These are phyloP conservation scores for Starmerella lactis-condensi DNA, from an alignment of 805 yeast genomes.

Conservation along the genomic window DNA sequence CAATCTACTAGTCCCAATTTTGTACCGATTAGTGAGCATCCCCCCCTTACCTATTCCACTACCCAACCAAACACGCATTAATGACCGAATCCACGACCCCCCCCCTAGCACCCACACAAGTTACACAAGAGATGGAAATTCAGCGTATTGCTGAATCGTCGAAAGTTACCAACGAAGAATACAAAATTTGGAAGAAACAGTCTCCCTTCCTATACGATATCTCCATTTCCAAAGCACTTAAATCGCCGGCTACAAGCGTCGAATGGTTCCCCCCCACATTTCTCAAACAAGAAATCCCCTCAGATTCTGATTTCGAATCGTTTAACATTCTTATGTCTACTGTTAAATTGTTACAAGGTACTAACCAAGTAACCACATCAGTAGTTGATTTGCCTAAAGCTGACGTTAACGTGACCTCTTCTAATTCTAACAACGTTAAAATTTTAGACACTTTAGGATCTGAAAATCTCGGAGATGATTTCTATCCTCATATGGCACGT, in stretches of 20 bases:
- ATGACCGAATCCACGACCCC: neutral
- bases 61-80: no score
- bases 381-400: constrained; percentile 23
- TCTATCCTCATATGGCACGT: constrained; percentile 23
- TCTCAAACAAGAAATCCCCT: constrained; percentile 3
- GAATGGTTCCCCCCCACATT: constrained; percentile 40
- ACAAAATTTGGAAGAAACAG: constrained; percentile 47
- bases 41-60: no score
- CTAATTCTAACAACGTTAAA: neutral
- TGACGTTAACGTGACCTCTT: neutral
- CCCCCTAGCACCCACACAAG: neutral
- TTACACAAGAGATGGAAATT: neutral
- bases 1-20: no score
- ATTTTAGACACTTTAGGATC: neutral
- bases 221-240: constrained; percentile 33
- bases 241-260: constrained; percentile 44
- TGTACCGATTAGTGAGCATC: no score
- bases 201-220: constrained; percentile 40
- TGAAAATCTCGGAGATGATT: constrained; percentile 4
- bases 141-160: constrained; percentile 10
- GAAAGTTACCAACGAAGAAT: constrained; percentile 23
- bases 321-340: constrained; percentile 44
- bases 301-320: constrained; percentile 17
- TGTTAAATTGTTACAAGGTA: constrained; percentile 17
- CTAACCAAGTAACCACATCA: constrained; percentile 30